These are phyloP conservation scores for Centrapalus pauciflorus DNA, from an alignment of 129 eudicot species.

Conservation along the genomic window DNA sequence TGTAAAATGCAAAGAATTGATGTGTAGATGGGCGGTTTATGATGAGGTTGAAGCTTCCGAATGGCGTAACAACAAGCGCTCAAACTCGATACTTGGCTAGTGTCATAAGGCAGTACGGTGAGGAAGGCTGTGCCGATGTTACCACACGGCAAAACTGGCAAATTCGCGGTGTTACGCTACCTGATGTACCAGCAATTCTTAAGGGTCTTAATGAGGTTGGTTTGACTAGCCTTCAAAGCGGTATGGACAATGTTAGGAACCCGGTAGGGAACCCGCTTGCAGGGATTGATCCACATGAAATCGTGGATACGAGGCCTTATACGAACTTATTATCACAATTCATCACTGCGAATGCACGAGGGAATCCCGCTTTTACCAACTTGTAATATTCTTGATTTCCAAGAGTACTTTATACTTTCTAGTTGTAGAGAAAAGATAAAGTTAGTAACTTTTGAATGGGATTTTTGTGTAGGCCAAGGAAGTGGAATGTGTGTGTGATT, in stretches of 20 bases:
- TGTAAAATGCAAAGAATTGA: too few species aligned
- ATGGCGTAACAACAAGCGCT: conserved; percentile 87
- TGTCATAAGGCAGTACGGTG: conserved; percentile 76
- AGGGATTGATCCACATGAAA: conserved; percentile 88
- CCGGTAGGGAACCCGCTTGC: conserved; percentile 96
- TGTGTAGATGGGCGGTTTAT: conserved; percentile 86
- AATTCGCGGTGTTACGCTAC: conserved; percentile 84
- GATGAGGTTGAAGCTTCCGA: conserved; percentile 98
- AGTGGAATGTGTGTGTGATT: conserved; percentile 96
- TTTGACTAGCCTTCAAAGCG: conserved; percentile 89
- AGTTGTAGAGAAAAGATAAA: not conserved
- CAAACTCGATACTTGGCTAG: conserved; percentile 92
- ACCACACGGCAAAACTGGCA: conserved; percentile 99
- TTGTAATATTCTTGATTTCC: conserved; percentile 46
- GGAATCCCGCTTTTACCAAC: conserved; percentile 83
- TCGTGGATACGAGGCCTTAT: conserved; percentile 85
- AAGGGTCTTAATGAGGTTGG: conserved; percentile 89
- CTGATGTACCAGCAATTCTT: conserved; percentile 81
- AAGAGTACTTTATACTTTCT: not conserved
- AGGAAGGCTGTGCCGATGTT: conserved; percentile 87
- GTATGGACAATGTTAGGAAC: conserved; percentile 97
- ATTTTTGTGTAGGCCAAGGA: conserved; percentile 70
- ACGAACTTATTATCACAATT: conserved; percentile 69
- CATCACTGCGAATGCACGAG: conserved; percentile 80
- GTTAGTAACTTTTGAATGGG: conserved; percentile 3